Evolutionary conservation across 257 asterid genomes (phyloP).

Genomic region (Solanum pennellii): DNA sequence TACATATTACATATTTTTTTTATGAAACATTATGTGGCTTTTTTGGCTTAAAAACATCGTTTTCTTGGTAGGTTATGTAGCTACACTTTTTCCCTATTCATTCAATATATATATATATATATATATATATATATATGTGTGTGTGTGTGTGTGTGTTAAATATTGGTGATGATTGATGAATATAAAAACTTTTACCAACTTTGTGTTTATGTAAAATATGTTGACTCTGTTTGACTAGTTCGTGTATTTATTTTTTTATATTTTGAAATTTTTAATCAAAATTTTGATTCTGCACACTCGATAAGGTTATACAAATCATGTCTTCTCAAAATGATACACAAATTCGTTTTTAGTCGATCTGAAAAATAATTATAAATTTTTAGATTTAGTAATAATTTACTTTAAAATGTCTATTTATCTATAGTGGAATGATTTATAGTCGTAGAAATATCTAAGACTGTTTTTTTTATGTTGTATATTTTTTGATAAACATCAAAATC

Average conservation of each 20-base stretch:
- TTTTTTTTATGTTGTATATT: too few relatives aligned
- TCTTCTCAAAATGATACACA: background rate
- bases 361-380: too few relatives aligned
- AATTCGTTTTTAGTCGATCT: too few relatives aligned
- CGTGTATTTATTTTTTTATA: too few relatives aligned
- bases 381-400: too few relatives aligned
- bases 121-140: too few relatives aligned
- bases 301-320: background rate
- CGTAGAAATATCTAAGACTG: too few relatives aligned
- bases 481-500: too few relatives aligned
- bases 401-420: background rate
- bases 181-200: background rate
- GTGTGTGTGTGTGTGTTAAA: too few relatives aligned
- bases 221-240: background rate
- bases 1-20: background rate
- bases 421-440: background rate
- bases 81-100: background rate
- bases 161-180: background rate
- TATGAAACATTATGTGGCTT: background rate
- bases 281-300: too few relatives aligned
- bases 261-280: too few relatives aligned
- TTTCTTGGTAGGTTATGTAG: background rate
- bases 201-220: background rate
- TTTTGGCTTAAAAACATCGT: background rate
- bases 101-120: background rate